Base-by-base conservation (phyloP, 2,329 filamentous ascomycete genomes). In the Hypoxylon sp. region DNA sequence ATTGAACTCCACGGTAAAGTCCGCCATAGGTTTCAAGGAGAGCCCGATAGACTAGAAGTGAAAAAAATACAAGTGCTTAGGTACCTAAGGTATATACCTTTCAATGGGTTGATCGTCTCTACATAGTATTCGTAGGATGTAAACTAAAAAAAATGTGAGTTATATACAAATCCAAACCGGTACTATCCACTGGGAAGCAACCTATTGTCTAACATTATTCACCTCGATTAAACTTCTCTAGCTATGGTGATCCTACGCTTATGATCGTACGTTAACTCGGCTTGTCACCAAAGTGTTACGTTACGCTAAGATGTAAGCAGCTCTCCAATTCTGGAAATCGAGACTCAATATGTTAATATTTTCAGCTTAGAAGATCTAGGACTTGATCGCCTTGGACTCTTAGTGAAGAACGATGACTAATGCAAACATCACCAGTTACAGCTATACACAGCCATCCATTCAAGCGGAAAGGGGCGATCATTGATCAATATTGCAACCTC, bases 401-500 rank as follows among this genome's bases (percentile, higher is more conserved):
- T 25, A 25, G 4, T 25, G 25, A 25, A 25, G 4, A 25, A 25
- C 4, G 25, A 25, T 25, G 25, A 25, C 6, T 6, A 3, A 25
- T 6, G n/a, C 34, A 13, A 36, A 14, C 34, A 36, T 36, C 34
- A 5, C 6, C 25, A 14, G 34, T 36, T 13, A 36, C 34, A 36
- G 5, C n/a, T 10, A 10, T 19, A 43, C n/a, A 43, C n/a, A 19
- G 38, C 38, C 38, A 19, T 43, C 38, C 38, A 10, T n/a, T 43
- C 17, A 19, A 19, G n/a, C 10, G 17, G 17, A 9, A 43, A 19
- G 6, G 3, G n/a, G 10, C n/a, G 38, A 43, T 43, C 38, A 19
- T 43, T 43, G n/a, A 43, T 9, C 38, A 43, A 43, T 43, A 43
- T 43, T 43, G 38, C 38, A 19, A 19, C 38, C 38, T 43, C n/a